Evolutionary conservation across 1,284 basidiomycete species (phyloP), one percentile per base, ranked within the genome.

Genomic region (Pisolithus thermaeus): DNA sequence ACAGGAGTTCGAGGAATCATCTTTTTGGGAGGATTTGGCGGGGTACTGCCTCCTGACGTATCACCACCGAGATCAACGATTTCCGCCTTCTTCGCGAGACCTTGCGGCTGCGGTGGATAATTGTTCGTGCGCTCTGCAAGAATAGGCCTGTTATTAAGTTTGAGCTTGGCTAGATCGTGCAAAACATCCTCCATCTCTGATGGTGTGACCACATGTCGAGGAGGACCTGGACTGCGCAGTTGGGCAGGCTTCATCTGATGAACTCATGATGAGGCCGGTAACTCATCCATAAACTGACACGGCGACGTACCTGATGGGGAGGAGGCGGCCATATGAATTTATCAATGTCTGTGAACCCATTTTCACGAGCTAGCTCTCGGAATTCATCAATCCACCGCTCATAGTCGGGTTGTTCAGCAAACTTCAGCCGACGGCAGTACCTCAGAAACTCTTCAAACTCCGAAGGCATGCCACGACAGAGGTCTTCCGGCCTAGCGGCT

Each of bases 381-480:
- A 89, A 89, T 56, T 77, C 75, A 20, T 76, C 68, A 25, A 75
- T 72, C 86, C 86, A 89, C 16, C 63, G 61, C 4, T 66, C 69
- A 54, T 89, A 89, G 61, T 88, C 80, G 8, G 86, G 86, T 28
- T 70, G 67, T 40, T 85, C 80, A n/a, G 72, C 68, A 61, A 87
- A 89, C 47, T 77, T 75, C 61, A 89, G 70, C 64, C 76, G 73
- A 47, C 86, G 73, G 60, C 81, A 86, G 62, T 87, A 87, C 49
- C 78, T 69, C 49, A 89, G 68, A 58, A 89, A 87, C 44, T 86
- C 84, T 64, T 88, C 86, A 55, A 89, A 89, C 57, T 80, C 80
- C 12, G 70, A 69, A 0, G 86, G 86, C 18, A 89, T 68, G 6
- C 83, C 82, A 46, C 75, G 75, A 56, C 85, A 89, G n/a, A 89